phyloP scores from a whole-genome alignment of 1,284 basidiomycete genomes.

The Salmacisia buchloeana region DNA sequence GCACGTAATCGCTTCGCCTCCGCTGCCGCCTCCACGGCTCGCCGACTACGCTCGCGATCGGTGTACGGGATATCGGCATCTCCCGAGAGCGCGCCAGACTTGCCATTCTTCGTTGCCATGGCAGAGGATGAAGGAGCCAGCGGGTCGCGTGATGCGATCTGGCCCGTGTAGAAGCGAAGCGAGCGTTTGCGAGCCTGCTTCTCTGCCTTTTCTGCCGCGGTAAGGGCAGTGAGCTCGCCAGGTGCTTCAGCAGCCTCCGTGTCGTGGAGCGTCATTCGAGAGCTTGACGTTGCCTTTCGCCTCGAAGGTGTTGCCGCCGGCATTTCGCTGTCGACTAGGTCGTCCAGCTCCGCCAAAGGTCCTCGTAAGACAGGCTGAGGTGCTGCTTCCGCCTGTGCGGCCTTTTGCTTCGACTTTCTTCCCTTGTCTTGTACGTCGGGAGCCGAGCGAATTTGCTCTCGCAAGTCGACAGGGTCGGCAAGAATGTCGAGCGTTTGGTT shows the following conservation, averaged over 20 bases:
- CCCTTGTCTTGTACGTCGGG: neutral
- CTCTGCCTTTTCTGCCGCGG: constrained; percentile 35
- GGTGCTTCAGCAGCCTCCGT: constrained; percentile 25
- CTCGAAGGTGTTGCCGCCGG: neutral
- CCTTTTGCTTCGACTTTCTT: neutral
- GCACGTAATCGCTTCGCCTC: constrained; percentile 29
- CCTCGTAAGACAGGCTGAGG: neutral
- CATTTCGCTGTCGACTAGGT: neutral
- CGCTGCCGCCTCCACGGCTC: constrained; percentile 35
- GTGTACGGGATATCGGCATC: constrained; percentile 49
- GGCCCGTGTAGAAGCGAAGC: constrained; percentile 44
- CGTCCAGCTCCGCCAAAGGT: constrained; percentile 5
- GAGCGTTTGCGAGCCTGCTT: constrained; percentile 34
- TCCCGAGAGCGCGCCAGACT: constrained; percentile 27
- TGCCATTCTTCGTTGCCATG: constrained; percentile 24
- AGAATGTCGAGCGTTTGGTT: constrained; percentile 5
- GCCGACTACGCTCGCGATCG: constrained; percentile 39
- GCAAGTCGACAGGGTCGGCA: neutral
- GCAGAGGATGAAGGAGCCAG: constrained; percentile 7
- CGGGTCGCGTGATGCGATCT: constrained; percentile 14
- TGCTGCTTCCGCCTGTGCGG: neutral
- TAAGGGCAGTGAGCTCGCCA: constrained; percentile 40
- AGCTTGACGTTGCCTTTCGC: neutral
- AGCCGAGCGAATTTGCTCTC: no score
- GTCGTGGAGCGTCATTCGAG: constrained; percentile 14